Evolutionary conservation across 73 alveolate genomes (phyloP).

Genomic region (Urostyla sp.): DNA sequence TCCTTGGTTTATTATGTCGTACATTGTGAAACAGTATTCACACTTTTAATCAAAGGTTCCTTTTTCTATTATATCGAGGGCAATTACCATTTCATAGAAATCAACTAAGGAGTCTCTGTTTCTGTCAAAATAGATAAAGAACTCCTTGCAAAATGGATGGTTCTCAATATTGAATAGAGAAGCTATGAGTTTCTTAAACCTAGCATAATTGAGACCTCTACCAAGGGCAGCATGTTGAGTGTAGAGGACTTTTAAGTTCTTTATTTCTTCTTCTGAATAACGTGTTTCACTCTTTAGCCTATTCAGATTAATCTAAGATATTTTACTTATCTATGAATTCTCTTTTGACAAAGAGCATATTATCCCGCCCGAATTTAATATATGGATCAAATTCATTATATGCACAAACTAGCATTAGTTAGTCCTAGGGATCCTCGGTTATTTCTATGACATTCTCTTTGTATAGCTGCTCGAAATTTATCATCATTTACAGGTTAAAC

Average conservation of each 20-base stretch:
- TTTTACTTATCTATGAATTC: slow-evolving; percentile 47
- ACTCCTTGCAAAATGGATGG: slow-evolving; percentile 59
- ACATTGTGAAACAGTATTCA: slow-evolving; percentile 52
- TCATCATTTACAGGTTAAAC: slow-evolving; percentile 36
- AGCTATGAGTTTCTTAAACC: slow-evolving; percentile 5
- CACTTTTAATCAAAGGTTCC: slow-evolving; percentile 58
- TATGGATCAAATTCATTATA: slow-evolving; percentile 60
- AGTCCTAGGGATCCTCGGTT: slow-evolving; percentile 50
- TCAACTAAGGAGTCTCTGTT: slow-evolving; percentile 53
- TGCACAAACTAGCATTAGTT: slow-evolving; percentile 19
- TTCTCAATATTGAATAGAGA: slow-evolving; percentile 53
- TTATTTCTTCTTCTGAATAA: slow-evolving; percentile 50
- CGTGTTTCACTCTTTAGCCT: slow-evolving; percentile 40
- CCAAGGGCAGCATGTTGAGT: slow-evolving; percentile 44
- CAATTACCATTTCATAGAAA: slow-evolving; percentile 58
- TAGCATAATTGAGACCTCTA: slow-evolving; percentile 23
- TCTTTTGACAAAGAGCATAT: slow-evolving; percentile 61
- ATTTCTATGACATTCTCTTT: slow-evolving; percentile 17
- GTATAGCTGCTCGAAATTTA: neutral
- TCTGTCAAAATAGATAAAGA: slow-evolving; percentile 51
- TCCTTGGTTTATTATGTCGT: slow-evolving; percentile 51
- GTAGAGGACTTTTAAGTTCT: slow-evolving; percentile 26
- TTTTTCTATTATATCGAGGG: slow-evolving; percentile 42
- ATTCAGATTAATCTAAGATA: neutral
- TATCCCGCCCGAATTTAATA: slow-evolving; percentile 61